phyloP scores from a whole-genome alignment of 2,329 filamentous ascomycete species.

The Trichoderma endophyticum region DNA sequence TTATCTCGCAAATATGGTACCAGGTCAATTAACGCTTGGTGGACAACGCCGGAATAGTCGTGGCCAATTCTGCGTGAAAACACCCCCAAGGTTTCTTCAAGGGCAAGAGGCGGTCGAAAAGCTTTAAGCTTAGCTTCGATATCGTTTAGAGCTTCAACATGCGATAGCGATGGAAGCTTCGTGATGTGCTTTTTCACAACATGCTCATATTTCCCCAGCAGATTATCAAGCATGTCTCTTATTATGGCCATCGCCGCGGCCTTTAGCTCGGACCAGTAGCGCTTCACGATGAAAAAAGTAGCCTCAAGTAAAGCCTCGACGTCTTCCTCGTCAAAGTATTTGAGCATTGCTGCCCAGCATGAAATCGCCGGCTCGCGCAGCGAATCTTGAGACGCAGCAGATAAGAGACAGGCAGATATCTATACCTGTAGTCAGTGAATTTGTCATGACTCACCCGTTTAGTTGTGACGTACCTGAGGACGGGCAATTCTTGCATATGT shows the following conservation, averaged over 20 bases:
- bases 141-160: slow-evolving; percentile 65
- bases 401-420: slow-evolving; percentile 90
- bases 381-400: slow-evolving; percentile 70
- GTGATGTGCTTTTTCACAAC: slow-evolving; percentile 65
- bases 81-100: slow-evolving; percentile 62
- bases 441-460: background rate
- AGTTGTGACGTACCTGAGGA: slow-evolving; percentile 64
- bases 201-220: slow-evolving; percentile 61
- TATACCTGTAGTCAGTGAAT: slow-evolving; percentile 33
- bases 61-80: slow-evolving; percentile 73
- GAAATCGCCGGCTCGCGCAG: slow-evolving; percentile 77
- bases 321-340: slow-evolving; percentile 72
- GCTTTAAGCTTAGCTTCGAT: slow-evolving; percentile 63
- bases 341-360: slow-evolving; percentile 80
- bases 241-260: slow-evolving; percentile 57
- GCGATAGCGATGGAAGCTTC: slow-evolving; percentile 73
- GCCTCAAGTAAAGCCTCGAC: slow-evolving; percentile 78
- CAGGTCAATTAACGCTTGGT: slow-evolving; percentile 77
- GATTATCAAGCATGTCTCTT: slow-evolving; percentile 58
- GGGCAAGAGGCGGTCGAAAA: slow-evolving; percentile 51
- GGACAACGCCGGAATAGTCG: slow-evolving; percentile 82
- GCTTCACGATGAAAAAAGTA: slow-evolving; percentile 81
- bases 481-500: slow-evolving; percentile 72
- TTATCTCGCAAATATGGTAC: slow-evolving; percentile 67
- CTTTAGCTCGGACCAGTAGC: slow-evolving; percentile 72